Evolutionary conservation across 306 rosid species (phyloP).

Genomic region (Prunus padus): DNA sequence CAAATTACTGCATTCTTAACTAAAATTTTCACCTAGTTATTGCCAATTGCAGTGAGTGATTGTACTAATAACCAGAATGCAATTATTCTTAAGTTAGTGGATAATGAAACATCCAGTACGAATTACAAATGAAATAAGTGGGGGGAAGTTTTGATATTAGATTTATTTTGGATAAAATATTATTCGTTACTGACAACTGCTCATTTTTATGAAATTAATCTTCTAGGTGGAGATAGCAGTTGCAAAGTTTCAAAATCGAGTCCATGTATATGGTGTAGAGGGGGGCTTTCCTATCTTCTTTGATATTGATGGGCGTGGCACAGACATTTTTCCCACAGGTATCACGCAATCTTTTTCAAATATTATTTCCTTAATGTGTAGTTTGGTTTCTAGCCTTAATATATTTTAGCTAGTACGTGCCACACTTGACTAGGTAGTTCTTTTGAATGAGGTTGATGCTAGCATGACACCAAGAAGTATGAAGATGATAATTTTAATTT

Average conservation of each 20-base stretch:
- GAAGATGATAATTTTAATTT: not conserved
- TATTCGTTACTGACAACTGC: not conserved
- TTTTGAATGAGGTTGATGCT: not conserved
- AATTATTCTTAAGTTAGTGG: not conserved
- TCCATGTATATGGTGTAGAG: conserved; percentile 67
- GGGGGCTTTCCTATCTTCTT: conserved; percentile 81
- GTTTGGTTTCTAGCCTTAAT: not conserved
- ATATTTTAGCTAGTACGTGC: not conserved
- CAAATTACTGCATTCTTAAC: not conserved
- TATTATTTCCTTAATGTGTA: not conserved
- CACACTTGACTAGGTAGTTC: not conserved
- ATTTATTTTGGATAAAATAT: not conserved
- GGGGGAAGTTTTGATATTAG: not conserved
- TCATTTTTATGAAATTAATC: not conserved
- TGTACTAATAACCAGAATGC: not conserved
- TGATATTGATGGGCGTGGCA: conserved; percentile 80
- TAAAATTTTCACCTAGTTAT: not conserved
- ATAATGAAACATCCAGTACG: not conserved
- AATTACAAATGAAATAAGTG: not conserved
- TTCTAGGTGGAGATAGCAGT: conserved; percentile 73
- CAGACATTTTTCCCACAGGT: conserved; percentile 85
- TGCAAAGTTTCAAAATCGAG: conserved; percentile 75
- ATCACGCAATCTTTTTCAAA: not conserved
- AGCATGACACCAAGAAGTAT: not conserved
- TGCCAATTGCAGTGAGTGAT: not conserved